Evolutionary conservation across 2,329 filamentous ascomycete genomes (phyloP).

Genomic region (Cladophialophora psammophila): DNA sequence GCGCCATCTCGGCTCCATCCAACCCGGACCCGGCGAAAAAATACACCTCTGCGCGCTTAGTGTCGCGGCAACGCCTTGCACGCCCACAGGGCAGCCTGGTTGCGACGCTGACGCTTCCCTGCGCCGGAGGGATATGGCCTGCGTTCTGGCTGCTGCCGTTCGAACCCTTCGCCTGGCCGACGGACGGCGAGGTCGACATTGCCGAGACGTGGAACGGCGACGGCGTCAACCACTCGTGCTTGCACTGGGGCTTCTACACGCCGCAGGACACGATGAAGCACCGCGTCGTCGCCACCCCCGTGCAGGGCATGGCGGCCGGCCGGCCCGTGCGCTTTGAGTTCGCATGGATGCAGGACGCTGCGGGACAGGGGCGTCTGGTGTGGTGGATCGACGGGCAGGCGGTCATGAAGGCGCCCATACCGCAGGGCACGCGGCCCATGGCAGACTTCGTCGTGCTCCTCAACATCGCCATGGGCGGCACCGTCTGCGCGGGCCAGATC

Average conservation of each 20-base stretch:
- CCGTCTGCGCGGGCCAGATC: slow-evolving; percentile 39
- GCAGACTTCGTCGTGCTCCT: slow-evolving; percentile 38
- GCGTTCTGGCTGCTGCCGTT: slow-evolving; percentile 41
- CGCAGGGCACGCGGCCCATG: slow-evolving; percentile 35
- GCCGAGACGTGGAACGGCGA: slow-evolving; percentile 41
- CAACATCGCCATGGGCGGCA: slow-evolving; percentile 42
- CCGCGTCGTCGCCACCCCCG: slow-evolving; percentile 34
- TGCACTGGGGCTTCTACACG: slow-evolving; percentile 41
- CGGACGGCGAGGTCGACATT: slow-evolving; percentile 41
- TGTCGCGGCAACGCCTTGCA: slow-evolving; percentile 37
- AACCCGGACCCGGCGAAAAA: slow-evolving; percentile 33
- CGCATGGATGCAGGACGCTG: slow-evolving; percentile 35
- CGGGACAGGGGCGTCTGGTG: slow-evolving; percentile 29
- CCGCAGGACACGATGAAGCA: slow-evolving; percentile 39
- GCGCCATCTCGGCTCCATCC: slow-evolving; percentile 33
- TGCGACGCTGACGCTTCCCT: slow-evolving; percentile 37
- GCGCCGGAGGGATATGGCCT: slow-evolving; percentile 39
- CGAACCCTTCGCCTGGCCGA: slow-evolving; percentile 40
- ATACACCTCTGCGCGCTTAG: slow-evolving; percentile 40
- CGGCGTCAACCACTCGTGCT: slow-evolving; percentile 37
- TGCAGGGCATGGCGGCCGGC: slow-evolving; percentile 34
- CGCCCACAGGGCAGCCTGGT: slow-evolving; percentile 37
- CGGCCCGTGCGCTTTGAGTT: slow-evolving; percentile 40
- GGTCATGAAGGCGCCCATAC: slow-evolving; percentile 40
- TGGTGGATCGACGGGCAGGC: slow-evolving; percentile 41